Evolutionary conservation across 768 basidiomycete species (phyloP).

Genomic region (Rubroboletus satanas): DNA sequence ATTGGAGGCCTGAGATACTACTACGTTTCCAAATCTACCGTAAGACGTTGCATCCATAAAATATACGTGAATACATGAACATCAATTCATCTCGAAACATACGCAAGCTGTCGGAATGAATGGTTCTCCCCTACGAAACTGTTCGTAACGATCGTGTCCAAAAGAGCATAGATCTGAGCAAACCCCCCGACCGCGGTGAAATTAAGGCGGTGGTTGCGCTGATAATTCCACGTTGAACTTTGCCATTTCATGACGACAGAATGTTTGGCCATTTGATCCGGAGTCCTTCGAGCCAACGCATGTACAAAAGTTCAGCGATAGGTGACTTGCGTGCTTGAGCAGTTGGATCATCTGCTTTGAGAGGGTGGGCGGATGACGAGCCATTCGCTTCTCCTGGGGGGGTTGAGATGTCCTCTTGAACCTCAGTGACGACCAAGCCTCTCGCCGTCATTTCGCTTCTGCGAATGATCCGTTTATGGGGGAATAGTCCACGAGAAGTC

Average conservation of each 20-base stretch:
- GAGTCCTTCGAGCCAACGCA: constrained; percentile 93
- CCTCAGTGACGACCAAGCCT: constrained; percentile 80
- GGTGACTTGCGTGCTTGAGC: constrained; percentile 67
- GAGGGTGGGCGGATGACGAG: constrained; percentile 26
- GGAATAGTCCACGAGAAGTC: constrained; percentile 75
- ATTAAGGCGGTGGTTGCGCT: neutral
- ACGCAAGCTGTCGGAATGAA: neutral
- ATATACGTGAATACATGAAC: constrained; percentile 14
- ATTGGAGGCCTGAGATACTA: too few species aligned
- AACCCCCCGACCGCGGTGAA: neutral
- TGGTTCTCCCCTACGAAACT: neutral
- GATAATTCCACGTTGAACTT: neutral
- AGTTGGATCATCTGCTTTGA: constrained; percentile 38
- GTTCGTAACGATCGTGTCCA: constrained; percentile 1
- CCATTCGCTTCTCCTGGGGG: constrained; percentile 38
- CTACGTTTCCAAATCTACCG: neutral
- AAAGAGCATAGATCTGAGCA: neutral
- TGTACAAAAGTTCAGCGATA: constrained; percentile 93
- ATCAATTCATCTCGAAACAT: constrained; percentile 2
- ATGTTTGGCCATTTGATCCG: constrained; percentile 87
- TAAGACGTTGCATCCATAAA: constrained; percentile 2
- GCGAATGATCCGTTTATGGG: constrained; percentile 72
- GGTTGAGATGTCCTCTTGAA: constrained; percentile 65
- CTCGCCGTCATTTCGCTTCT: constrained; percentile 83
- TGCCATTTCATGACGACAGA: constrained; percentile 30